Percentiles rank a stretch among this genome's conserved stretches.
Conservation (phyloP, 176 grass and related monocot genomes). For the Avena atlantica region DNA sequence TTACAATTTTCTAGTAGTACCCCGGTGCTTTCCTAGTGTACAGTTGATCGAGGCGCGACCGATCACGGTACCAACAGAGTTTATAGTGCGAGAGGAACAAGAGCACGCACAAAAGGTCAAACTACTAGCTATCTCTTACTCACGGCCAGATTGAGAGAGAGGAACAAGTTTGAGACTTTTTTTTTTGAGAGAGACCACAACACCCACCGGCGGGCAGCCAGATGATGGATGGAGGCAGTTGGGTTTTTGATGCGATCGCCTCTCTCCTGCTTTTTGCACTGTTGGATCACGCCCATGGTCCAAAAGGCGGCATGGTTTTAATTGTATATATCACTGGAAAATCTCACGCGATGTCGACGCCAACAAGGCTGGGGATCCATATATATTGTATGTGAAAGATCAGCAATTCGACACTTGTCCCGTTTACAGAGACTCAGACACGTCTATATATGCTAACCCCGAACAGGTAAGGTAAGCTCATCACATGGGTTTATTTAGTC, state of each 20-base stretch:
- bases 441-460: slow-evolving; percentile 20
- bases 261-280: neutral
- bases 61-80: neutral
- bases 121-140: neutral
- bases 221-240: slow-evolving; percentile 27
- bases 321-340: slow-evolving; percentile 19
- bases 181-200: neutral
- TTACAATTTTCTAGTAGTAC: neutral
- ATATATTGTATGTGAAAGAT: slow-evolving; percentile 26
- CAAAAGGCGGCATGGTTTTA: slow-evolving; percentile 42
- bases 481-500: slow-evolving; percentile 35
- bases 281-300: slow-evolving; percentile 27
- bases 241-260: slow-evolving; percentile 18
- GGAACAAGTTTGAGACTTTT: neutral
- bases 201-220: neutral
- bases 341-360: slow-evolving; percentile 48
- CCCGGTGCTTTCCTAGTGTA: neutral
- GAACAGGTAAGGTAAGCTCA: neutral
- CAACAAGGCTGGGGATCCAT: neutral
- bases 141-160: neutral
- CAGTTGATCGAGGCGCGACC: slow-evolving; percentile 13
- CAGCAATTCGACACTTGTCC: slow-evolving; percentile 46
- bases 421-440: neutral
- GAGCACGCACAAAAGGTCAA: neutral
- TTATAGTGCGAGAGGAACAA: neutral